Percentiles rank a stretch among this genome's conserved stretches.
Conservation (phyloP, 2,329 filamentous ascomycete species). For the Zelopaecilomyces penicillatus region DNA sequence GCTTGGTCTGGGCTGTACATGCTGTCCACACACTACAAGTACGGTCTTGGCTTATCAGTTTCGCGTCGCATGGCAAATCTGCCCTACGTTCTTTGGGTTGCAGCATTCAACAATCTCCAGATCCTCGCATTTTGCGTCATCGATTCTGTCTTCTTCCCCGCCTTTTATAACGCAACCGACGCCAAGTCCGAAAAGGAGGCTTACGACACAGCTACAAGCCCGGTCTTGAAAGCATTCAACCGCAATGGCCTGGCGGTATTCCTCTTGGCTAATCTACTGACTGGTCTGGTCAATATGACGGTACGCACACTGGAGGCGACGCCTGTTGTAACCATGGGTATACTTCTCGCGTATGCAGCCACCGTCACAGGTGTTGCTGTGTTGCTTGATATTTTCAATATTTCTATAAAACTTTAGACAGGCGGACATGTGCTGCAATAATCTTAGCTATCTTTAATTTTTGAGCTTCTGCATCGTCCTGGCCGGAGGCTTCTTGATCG, state of each 20-base stretch:
- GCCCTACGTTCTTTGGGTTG: constrained; percentile 87
- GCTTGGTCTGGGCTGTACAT: constrained; percentile 66
- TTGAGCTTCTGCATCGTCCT: too few relatives aligned
- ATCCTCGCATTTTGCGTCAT: constrained; percentile 69
- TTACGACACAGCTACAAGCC: constrained; percentile 65
- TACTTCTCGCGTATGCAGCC: constrained; percentile 66
- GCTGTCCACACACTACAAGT: constrained; percentile 56
- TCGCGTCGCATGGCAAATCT: constrained; percentile 88
- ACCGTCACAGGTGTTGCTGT: constrained; percentile 61
- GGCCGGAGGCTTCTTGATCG: too few relatives aligned
- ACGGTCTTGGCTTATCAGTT: constrained; percentile 66
- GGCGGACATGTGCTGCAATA: too few relatives aligned
- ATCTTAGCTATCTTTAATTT: too few relatives aligned
- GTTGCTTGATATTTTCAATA: constrained; percentile 52
- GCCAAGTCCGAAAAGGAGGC: constrained; percentile 52
- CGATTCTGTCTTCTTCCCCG: constrained; percentile 71
- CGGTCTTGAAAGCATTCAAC: constrained; percentile 76
- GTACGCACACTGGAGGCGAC: constrained; percentile 70
- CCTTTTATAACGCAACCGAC: constrained; percentile 51
- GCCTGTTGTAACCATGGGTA: constrained; percentile 57
- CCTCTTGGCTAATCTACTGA: constrained; percentile 78
- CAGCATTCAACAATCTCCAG: constrained; percentile 84
- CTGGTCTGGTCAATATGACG: constrained; percentile 81
- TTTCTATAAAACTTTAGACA: constrained; percentile 60
- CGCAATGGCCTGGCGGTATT: constrained; percentile 82